phyloP scores from a whole-genome alignment of 352 stramenopile species.

The Globisporangium lucens region DNA sequence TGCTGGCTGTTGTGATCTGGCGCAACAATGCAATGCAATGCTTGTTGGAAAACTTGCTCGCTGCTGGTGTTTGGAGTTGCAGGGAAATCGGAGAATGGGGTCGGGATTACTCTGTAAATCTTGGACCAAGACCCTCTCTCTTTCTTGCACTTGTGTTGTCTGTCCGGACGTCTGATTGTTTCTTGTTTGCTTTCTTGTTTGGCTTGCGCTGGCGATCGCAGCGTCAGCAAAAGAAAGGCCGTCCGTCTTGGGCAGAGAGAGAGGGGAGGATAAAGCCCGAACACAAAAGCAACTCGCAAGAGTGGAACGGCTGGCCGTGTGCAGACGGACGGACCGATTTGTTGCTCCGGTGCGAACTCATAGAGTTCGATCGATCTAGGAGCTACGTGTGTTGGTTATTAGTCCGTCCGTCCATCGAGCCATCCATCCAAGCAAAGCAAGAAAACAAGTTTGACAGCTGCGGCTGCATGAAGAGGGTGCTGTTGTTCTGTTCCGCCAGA shows the following conservation, averaged over 20 bases:
- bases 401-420: background rate
- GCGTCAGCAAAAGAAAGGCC: constrained; percentile 1
- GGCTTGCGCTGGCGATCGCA: background rate
- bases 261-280: background rate
- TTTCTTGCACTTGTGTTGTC: background rate
- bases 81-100: constrained; percentile 4
- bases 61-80: background rate
- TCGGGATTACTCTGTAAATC: background rate
- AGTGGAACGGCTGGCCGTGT: constrained; percentile 1
- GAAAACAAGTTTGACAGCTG: background rate
- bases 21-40: constrained; percentile 9
- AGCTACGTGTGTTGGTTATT: background rate
- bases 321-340: background rate
- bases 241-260: constrained; percentile 3
- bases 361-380: background rate
- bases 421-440: background rate
- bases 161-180: background rate
- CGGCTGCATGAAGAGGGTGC: background rate
- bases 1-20: background rate
- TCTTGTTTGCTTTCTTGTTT: background rate
- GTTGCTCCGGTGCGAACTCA: background rate
- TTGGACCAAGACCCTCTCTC: background rate
- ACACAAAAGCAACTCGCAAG: background rate
- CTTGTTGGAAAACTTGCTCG: background rate
- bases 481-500: constrained; percentile 4